Percentiles rank a stretch among this genome's conserved stretches.
Conservation (phyloP, 2,329 filamentous ascomycete genomes). For the Xylaria sp. region DNA sequence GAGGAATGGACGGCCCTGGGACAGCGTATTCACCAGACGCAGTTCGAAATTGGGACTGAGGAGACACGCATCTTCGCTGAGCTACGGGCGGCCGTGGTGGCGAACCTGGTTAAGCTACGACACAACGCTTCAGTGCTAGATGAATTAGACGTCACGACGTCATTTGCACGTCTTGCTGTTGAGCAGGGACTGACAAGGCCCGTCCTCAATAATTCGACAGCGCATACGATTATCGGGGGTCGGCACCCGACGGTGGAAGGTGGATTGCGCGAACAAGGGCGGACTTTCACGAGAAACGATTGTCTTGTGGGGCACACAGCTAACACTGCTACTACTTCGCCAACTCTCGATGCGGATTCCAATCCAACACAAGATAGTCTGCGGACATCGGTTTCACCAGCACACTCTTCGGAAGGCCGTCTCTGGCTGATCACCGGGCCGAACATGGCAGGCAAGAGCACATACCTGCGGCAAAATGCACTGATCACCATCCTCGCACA, state of each 20-base stretch:
- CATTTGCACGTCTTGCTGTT: conserved; percentile 81
- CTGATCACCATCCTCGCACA: conserved; percentile 94
- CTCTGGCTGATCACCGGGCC: conserved; percentile 80
- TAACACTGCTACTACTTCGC: conserved; percentile 54
- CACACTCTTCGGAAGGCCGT: conserved; percentile 63
- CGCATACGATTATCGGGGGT: conserved; percentile 83
- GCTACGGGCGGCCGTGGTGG: conserved; percentile 80
- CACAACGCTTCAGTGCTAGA: conserved; percentile 93
- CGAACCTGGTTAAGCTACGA: conserved; percentile 85
- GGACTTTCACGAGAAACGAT: conserved; percentile 86
- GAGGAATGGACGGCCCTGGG: conserved; percentile 87
- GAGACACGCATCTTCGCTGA: conserved; percentile 82
- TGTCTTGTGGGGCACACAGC: conserved; percentile 84
- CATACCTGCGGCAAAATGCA: conserved; percentile 94
- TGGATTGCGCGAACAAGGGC: conserved; percentile 81
- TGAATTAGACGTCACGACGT: conserved; percentile 89
- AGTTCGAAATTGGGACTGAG: conserved; percentile 81
- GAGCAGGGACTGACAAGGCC: conserved; percentile 82
- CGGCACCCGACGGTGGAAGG: conserved; percentile 93
- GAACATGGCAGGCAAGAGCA: conserved; percentile 99
- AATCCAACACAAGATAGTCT: conserved; percentile 68
- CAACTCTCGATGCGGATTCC: conserved; percentile 1
- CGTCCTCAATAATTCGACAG: conserved; percentile 66
- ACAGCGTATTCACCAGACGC: conserved; percentile 79
- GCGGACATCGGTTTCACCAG: conserved; percentile 60